These are phyloP conservation scores for Dothiorella sarmentorum DNA, from an alignment of 2,329 filamentous ascomycete genomes.

Conservation along the genomic window DNA sequence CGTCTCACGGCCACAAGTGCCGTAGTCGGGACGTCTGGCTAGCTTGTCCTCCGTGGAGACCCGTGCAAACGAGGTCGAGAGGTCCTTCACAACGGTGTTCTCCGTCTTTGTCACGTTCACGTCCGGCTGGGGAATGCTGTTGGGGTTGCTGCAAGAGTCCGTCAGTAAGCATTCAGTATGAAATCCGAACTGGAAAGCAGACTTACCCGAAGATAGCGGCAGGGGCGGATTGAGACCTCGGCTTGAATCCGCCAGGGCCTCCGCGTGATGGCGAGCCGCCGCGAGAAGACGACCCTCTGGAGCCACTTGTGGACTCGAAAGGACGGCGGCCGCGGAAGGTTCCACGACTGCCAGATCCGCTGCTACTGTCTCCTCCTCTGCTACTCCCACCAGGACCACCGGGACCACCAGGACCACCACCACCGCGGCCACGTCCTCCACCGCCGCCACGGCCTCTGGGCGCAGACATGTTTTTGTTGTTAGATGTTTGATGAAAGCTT, in stretches of 20 bases:
- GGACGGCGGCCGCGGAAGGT: constrained; percentile 11
- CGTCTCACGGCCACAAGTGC: constrained; percentile 36
- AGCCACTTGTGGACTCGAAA: constrained; percentile 13
- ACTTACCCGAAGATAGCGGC: constrained; percentile 18
- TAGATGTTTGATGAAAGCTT: not conserved
- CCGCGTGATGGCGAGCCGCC: constrained; percentile 12
- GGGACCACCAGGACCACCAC: constrained; percentile 11
- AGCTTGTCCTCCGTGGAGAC: constrained; percentile 25
- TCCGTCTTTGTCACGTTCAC: constrained; percentile 28
- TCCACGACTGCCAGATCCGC: constrained; percentile 15
- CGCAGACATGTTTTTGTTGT: constrained; percentile 1
- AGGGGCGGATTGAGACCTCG: not conserved
- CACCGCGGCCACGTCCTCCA: constrained; percentile 17
- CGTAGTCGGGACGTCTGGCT: constrained; percentile 32
- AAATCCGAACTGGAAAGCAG: not conserved
- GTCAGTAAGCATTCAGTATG: not conserved
- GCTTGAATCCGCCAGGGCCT: constrained; percentile 4
- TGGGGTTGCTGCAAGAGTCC: not conserved
- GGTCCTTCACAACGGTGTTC: constrained; percentile 26
- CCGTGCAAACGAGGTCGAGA: constrained; percentile 25
- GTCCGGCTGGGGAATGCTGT: constrained; percentile 12
- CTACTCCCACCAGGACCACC: constrained; percentile 3
- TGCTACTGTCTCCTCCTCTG: constrained; percentile 20
- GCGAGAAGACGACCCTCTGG: constrained; percentile 12
- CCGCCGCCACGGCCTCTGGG: constrained; percentile 15